These are phyloP conservation scores for Colletotrichum lindemuthianum DNA, from an alignment of 2,329 filamentous ascomycete genomes.

Conservation along the genomic window DNA sequence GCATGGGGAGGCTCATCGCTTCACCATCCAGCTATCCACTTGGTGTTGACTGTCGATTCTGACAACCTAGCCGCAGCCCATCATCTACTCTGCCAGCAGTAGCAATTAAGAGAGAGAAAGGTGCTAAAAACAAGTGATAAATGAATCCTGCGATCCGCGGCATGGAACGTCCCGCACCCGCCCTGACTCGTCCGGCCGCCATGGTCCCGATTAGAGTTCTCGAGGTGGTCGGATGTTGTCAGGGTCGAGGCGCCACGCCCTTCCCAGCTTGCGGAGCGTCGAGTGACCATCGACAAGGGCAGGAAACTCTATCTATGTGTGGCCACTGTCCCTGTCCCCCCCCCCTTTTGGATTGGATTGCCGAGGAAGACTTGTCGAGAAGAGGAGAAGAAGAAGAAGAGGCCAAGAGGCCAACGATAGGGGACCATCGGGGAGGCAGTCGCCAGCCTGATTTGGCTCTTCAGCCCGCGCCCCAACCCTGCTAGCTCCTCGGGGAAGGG, in stretches of 20 bases:
- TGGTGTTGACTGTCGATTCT: neutral
- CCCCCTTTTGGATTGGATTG: too few species aligned
- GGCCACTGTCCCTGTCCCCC: conserved; percentile 1
- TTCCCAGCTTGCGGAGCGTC: neutral
- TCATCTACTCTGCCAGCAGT: neutral
- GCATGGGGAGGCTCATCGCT: conserved; percentile 19
- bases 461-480: too few species aligned
- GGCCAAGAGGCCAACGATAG: neutral
- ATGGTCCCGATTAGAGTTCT: conserved; percentile 22
- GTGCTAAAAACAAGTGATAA: conserved; percentile 16
- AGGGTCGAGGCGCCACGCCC: conserved; percentile 14
- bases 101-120: fast-evolving
- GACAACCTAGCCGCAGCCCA: neutral
- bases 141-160: neutral
- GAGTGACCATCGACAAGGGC: neutral
- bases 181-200: conserved; percentile 24
- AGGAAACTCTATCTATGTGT: conserved; percentile 2
- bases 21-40: neutral
- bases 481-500: too few species aligned
- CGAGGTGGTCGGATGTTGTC: conserved; percentile 15
- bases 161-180: neutral
- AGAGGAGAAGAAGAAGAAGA: neutral
- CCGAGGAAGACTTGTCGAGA: too few species aligned
- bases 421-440: too few species aligned
- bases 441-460: too few species aligned